Base-by-base conservation (phyloP, 768 basidiomycete genomes). In the Mycena vitilis region DNA sequence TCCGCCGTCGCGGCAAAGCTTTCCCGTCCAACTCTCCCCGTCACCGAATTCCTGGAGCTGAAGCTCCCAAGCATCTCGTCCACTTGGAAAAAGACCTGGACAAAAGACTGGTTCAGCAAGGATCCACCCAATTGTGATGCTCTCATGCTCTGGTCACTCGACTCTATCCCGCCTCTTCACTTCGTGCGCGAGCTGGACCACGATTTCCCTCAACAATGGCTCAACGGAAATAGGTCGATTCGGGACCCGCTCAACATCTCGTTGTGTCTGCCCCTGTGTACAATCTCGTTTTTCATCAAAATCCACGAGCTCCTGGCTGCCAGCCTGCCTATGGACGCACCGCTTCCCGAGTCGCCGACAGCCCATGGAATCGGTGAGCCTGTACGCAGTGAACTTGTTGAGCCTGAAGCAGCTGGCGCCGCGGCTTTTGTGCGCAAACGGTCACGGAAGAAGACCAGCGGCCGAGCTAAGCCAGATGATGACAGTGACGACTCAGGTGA, bases 141-240 rank as follows among this genome's bases (percentile, higher is more conserved):
- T 5, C 9, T 18, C 16, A 30, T n/a, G 2, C 11, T 62, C 40
- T 62, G 49, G 60, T 5, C 25, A 48, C 38, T 49, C 2, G 16
- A 40, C 3, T 20, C 51, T 18, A 22, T 62, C 18, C 60, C 51
- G 2, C 38, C 60, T 3, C 36, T 23, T 11, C 40, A 3, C 9
- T 42, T 53, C 20, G 20, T 62, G 16, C 11, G 15, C 37, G 56
- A 63, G 9, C 44, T 63, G 1, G 53, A 55, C 8, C 16, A 38
- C 11, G 54, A 22, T 11, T 37, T 47, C 5, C 55, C 63, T 15
- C 63, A 64, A 57, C 37, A 48, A 25, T 64, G 63, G 63, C 54
- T 64, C 5, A 64, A 64, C 34, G 63, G 63, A 18, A 55, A 37
- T 10, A 25, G 40, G 10, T 64, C 63, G 7, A 40, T 62, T 23